Base-by-base conservation (phyloP, 2,329 filamentous ascomycete species). In the Akanthomyces dipterigenus region DNA sequence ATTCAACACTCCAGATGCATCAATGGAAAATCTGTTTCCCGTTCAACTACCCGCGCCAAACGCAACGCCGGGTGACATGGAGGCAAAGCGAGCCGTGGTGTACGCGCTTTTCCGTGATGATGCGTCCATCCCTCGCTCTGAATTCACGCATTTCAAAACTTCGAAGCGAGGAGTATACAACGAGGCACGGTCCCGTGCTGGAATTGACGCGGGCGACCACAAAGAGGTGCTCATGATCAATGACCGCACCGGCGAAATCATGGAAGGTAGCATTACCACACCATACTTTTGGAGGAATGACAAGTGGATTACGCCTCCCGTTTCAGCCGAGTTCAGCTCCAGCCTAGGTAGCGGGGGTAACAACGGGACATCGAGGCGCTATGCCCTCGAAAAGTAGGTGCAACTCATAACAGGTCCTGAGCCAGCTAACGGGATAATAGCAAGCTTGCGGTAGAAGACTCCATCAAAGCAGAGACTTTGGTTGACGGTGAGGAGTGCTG, bases 81-180 rank as follows among this genome's bases (percentile, higher is more conserved):
- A 70, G 14, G 67, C 69, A 1, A 65, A 60, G 11, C 72, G 68
- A 11, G 61, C 64, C 1, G 68, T 72, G 0, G 69, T 69, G 1
- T 82, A 77, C 63, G 73, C 76, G 2, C 70, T 85, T 2, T 63
- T 79, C 1, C 62, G 83, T 3, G 82, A 85, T 66, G 59, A 62
- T 11, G 62, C 65, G n/a, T 59, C 59, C n/a, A 81, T 79, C 0
- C 42, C 65, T 8, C 72, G 74, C 45, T 84, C 83, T 1, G 81
- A 85, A n/a, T 89, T 88, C 69, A 96, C 93, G 0, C 86, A 88
- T 62, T 90, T 89, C 77, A 98, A 99, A 74, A 98, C 93, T 0
- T 95, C 90, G 0, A 78, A 81, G 53, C 85, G 93, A 16, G 76
- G 78, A 11, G 79, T 86, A 70, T 98, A 98, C 72, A 84, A 89